Evolutionary conservation across 495 filamentous ascomycete species (phyloP).

Genomic region (Xylaria nigripes): DNA sequence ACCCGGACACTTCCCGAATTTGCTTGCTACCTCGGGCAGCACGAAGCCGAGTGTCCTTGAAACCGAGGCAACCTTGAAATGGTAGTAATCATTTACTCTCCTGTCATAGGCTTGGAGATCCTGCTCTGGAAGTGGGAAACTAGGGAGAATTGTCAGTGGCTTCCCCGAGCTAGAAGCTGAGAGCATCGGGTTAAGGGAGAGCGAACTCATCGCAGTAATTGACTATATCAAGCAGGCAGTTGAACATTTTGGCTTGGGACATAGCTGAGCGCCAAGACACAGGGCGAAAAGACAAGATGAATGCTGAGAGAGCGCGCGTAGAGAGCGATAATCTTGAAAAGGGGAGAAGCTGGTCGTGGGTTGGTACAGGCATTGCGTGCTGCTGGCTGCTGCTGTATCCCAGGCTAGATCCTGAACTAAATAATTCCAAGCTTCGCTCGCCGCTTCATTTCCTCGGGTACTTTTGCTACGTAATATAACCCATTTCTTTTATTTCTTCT

Average conservation of each 20-base stretch:
- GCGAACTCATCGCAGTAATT: conserved; percentile 10
- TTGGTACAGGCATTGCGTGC: not conserved
- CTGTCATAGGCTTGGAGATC: not conserved
- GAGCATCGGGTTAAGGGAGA: not conserved
- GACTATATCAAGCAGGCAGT: conserved; percentile 3
- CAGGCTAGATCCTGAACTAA: not conserved
- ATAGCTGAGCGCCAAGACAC: not conserved
- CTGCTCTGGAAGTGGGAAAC: conserved; percentile 2
- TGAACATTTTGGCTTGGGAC: not conserved
- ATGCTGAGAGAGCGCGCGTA: not conserved
- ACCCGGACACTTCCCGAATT: not conserved
- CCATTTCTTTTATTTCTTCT: not conserved
- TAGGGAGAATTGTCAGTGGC: not conserved
- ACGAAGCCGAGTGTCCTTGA: conserved; percentile 4
- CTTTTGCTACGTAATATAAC: not conserved
- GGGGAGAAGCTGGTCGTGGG: not conserved
- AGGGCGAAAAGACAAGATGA: not conserved
- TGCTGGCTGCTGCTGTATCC: not conserved
- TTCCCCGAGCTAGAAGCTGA: not conserved
- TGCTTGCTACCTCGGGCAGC: not conserved
- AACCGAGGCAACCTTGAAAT: not conserved
- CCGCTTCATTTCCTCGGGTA: not conserved
- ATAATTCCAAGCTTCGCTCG: not conserved
- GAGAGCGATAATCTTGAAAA: not conserved
- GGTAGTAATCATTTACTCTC: not conserved